Conservation (phyloP, 139 green algal species). For the Chlorella sp. region DNA sequence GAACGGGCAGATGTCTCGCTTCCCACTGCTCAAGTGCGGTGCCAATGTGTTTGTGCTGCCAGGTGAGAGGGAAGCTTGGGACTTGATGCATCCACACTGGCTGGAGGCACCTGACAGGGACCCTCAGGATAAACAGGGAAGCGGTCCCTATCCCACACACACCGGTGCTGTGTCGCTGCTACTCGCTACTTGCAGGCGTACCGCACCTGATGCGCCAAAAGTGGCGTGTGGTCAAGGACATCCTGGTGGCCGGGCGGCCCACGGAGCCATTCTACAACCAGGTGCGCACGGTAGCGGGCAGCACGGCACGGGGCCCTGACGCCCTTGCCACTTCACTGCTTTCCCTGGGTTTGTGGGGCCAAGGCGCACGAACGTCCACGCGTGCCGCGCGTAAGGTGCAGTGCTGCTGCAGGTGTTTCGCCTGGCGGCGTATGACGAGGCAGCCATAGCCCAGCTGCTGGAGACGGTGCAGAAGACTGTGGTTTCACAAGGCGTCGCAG, state of each 20-base stretch:
- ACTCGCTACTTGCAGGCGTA: no score
- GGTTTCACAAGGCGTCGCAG: slow-evolving; percentile 36
- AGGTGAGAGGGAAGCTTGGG: slow-evolving; percentile 17
- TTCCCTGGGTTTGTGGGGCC: no score
- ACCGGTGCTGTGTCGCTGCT: no score
- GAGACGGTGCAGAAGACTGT: slow-evolving; percentile 29
- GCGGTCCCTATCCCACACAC: no score
- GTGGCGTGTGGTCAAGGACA: slow-evolving; percentile 42
- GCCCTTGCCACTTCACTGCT: no score
- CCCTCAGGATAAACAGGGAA: no score
- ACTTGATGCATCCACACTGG: no score
- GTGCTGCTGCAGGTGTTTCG: slow-evolving; percentile 20
- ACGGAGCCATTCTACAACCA: slow-evolving; percentile 54
- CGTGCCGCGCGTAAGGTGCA: no score
- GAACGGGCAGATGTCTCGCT: slow-evolving; percentile 39
- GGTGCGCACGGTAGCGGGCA: background rate
- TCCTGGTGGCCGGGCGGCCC: slow-evolving; percentile 30
- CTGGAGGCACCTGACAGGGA: no score
- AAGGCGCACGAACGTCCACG: no score
- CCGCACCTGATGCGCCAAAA: slow-evolving; percentile 62
- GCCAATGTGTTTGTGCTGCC: slow-evolving; percentile 81
- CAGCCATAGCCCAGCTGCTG: slow-evolving; percentile 42
- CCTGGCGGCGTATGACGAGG: slow-evolving; percentile 35
- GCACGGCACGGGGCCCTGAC: no score
- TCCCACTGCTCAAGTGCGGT: slow-evolving; percentile 64